Percentiles rank a stretch among this genome's conserved stretches.
Evolutionary conservation across 352 stramenopile genomes (phyloP).

Genomic region (Phytophthora pisi): DNA sequence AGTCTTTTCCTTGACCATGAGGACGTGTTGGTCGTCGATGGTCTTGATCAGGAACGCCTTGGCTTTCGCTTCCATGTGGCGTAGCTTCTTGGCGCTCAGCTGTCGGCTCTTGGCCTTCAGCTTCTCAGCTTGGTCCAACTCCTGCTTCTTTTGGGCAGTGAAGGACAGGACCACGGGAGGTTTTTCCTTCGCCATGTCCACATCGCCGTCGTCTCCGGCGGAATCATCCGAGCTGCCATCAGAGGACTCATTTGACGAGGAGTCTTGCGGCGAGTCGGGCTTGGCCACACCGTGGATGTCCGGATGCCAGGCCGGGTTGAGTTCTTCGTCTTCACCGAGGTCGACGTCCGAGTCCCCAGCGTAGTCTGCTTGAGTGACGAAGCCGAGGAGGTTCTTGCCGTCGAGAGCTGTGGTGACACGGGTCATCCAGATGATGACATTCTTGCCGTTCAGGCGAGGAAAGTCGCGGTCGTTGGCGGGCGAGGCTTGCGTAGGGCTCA

Average conservation of each 20-base stretch:
- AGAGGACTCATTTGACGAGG: constrained; percentile 3
- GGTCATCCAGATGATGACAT: constrained; percentile 16
- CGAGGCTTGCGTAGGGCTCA: constrained; percentile 13
- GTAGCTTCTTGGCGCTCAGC: constrained; percentile 16
- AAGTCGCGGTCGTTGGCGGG: background rate
- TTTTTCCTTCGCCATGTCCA: background rate
- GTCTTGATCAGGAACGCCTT: constrained; percentile 18
- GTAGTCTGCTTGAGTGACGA: constrained; percentile 15
- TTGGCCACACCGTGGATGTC: background rate
- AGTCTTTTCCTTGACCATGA: constrained; percentile 17
- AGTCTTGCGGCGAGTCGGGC: background rate
- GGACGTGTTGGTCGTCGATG: constrained; percentile 18
- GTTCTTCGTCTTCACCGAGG: background rate
- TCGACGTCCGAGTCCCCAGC: constrained; percentile 4
- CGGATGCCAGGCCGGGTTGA: background rate
- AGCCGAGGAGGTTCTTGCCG: constrained; percentile 22
- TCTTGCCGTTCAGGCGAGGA: constrained; percentile 6
- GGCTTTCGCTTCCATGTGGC: constrained; percentile 7
- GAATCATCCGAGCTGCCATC: background rate
- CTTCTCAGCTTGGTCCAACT: constrained; percentile 15
- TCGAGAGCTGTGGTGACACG: constrained; percentile 16
- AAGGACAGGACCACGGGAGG: constrained; percentile 5
- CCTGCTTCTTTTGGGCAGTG: constrained; percentile 4
- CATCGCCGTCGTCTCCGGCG: constrained; percentile 1
- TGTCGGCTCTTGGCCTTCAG: constrained; percentile 10